Evolutionary conservation across 352 stramenopile genomes (phyloP), one percentile per base, ranked within the genome.

Genomic region (Phytopythium oedochilum): DNA sequence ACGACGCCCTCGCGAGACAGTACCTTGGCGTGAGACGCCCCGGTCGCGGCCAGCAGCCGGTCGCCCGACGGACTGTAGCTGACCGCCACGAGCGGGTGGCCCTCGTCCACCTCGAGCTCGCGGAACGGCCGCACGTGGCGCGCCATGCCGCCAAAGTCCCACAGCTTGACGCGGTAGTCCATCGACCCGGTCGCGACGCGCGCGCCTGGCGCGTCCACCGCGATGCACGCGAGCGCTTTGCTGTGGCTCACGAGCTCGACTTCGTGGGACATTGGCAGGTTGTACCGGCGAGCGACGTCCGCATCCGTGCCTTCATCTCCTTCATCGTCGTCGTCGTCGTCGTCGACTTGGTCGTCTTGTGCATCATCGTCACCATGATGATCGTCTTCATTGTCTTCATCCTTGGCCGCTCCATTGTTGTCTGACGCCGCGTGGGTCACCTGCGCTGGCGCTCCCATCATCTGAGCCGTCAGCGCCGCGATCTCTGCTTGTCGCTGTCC

Each of bases 61-160:
- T 94, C 82, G 1, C 84, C 84, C 0, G 80, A 88, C 17, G 84
- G 84, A 54, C 80, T 92, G 54, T 94, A 92, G 62, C 81, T 91
- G 35, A 92, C 49, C 11, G 82, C 80, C 3, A 94, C 64, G 53
- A 94, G 61, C 8, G 83, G 77, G 42, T 94, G 78, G 23, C 85
- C 85, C 28, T 92, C 85, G 18, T 94, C 83, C 8, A 86, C 78
- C 52, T 94, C 85, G 10, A 87, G 67, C 46, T 90, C 80, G 29
- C 84, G 78, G 55, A 94, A 94, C 12, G 84, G 77, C 50, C 78
- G 76, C 12, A 94, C 80, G 26, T 89, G 73, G 23, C 83, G 78
- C 32, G 76, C 83, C 85, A 94, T 94, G 35, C 85, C 85, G 4
- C 83, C 85, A 26, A 94, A 94, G 61, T 94, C 85, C 85, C 85